Percentiles rank a stretch among this genome's conserved stretches.
phyloP scores from a whole-genome alignment of 2,329 filamentous ascomycete genomes.

The Rutstroemia sp. region DNA sequence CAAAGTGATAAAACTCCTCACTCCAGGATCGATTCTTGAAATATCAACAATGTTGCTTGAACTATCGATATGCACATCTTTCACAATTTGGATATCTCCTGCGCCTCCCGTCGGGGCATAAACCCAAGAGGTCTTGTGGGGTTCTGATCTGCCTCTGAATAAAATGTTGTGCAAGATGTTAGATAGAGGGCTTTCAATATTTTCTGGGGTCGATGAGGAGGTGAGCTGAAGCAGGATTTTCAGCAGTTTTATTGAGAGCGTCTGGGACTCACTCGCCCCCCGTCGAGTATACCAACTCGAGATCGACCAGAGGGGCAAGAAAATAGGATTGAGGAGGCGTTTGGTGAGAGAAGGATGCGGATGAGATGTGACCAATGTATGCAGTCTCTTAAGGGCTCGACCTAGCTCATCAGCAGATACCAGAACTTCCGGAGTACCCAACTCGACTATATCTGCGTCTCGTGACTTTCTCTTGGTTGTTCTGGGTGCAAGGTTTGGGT shows the following conservation, averaged over 20 bases:
- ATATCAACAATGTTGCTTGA: slow-evolving; percentile 10
- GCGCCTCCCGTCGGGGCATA: slow-evolving; percentile 41
- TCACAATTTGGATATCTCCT: slow-evolving; percentile 42
- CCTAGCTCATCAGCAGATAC: slow-evolving; percentile 42
- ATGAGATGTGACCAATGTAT: slow-evolving; percentile 51
- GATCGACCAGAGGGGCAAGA: slow-evolving; percentile 53
- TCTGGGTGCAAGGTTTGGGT: slow-evolving; percentile 29
- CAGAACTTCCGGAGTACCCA: slow-evolving; percentile 17
- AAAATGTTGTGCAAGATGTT: slow-evolving; percentile 47
- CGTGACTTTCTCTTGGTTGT: neutral
- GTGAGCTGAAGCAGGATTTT: slow-evolving; percentile 51
- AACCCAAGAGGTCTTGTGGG: slow-evolving; percentile 39
- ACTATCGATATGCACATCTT: slow-evolving; percentile 9
- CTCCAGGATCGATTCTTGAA: slow-evolving; percentile 30
- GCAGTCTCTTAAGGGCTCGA: slow-evolving; percentile 46
- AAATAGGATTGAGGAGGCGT: slow-evolving; percentile 49
- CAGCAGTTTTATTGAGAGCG: slow-evolving; percentile 35
- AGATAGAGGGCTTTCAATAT: slow-evolving; percentile 35
- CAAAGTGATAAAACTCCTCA: slow-evolving; percentile 43
- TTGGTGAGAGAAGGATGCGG: slow-evolving; percentile 59
- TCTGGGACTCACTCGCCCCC: neutral
- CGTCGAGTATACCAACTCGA: slow-evolving; percentile 37
- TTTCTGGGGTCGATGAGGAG: slow-evolving; percentile 33
- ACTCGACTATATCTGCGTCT: slow-evolving; percentile 12
- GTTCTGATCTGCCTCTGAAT: slow-evolving; percentile 40